Conservation (phyloP, 129 eudicot genomes). For the Helichrysum umbraculigerum region DNA sequence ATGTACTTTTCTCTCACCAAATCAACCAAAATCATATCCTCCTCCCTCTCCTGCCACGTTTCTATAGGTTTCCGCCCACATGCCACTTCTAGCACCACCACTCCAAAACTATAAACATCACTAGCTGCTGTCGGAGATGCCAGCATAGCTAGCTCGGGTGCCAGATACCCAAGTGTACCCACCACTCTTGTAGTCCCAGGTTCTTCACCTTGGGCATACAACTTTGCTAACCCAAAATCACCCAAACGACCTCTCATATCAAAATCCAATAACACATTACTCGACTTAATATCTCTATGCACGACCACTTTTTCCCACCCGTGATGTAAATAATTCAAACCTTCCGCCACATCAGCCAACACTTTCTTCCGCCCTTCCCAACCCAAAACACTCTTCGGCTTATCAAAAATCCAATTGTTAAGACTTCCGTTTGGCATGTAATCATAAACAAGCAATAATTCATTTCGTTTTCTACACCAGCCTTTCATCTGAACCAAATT, state of each 20-base stretch:
- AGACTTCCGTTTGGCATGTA: conserved; percentile 88
- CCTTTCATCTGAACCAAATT: conserved; percentile 78
- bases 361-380: conserved; percentile 63
- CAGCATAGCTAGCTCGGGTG: conserved; percentile 71
- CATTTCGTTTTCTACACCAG: conserved; percentile 74
- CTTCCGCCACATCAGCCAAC: conserved; percentile 74
- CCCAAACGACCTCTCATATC: conserved; percentile 78
- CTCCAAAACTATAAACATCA: conserved; percentile 81
- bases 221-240: conserved; percentile 79
- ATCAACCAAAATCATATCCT: conserved; percentile 68
- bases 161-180: conserved; percentile 82
- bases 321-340: conserved; percentile 68
- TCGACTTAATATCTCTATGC: conserved; percentile 84
- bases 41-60: conserved; percentile 46
- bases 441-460: conserved; percentile 68
- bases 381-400: conserved; percentile 47
- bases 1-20: conserved; percentile 63
- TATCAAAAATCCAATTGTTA: conserved; percentile 69
- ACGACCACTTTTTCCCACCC: conserved; percentile 87
- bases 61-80: conserved; percentile 82
- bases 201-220: conserved; percentile 73
- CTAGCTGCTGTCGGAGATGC: conserved; percentile 64
- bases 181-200: conserved; percentile 76
- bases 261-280: conserved; percentile 66
- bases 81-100: conserved; percentile 75